Conservation (phyloP, 768 basidiomycete genomes). For the Scleroderma bovista region DNA sequence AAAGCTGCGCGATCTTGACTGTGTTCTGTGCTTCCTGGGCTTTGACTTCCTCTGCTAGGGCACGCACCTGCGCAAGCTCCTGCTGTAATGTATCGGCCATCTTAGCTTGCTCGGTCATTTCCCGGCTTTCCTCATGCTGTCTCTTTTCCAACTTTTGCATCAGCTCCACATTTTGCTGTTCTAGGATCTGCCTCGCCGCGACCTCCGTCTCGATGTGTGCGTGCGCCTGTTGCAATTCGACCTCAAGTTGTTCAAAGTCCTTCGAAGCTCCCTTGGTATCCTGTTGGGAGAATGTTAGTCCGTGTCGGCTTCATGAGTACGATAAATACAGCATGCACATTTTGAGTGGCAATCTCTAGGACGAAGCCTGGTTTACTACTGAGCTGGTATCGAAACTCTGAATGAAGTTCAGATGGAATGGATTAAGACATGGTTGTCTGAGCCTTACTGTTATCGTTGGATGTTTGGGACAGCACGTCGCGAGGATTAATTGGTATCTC, state of each 20-base stretch:
- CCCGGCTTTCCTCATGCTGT: conserved; percentile 46
- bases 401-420: background rate
- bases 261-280: background rate
- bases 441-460: background rate
- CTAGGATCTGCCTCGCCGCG: conserved; percentile 55
- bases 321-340: background rate
- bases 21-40: conserved; percentile 59
- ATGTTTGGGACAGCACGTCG: background rate
- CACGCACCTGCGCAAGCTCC: conserved; percentile 54
- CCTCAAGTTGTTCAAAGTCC: conserved; percentile 36
- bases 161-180: conserved; percentile 58
- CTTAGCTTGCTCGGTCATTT: conserved; percentile 61
- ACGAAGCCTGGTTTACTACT: background rate
- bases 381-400: background rate
- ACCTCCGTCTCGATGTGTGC: conserved; percentile 61
- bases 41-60: conserved; percentile 66
- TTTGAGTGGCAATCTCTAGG: background rate
- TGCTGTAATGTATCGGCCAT: conserved; percentile 54
- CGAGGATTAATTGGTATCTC: background rate
- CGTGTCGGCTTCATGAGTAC: background rate
- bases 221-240: conserved; percentile 57
- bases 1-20: conserved; percentile 54
- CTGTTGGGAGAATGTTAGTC: background rate
- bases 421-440: no score
- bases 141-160: conserved; percentile 51